Percentiles rank a stretch among this genome's conserved stretches.
Evolutionary conservation across 345 rosid species (phyloP).

Genomic region (Tarenaya hassleriana): DNA sequence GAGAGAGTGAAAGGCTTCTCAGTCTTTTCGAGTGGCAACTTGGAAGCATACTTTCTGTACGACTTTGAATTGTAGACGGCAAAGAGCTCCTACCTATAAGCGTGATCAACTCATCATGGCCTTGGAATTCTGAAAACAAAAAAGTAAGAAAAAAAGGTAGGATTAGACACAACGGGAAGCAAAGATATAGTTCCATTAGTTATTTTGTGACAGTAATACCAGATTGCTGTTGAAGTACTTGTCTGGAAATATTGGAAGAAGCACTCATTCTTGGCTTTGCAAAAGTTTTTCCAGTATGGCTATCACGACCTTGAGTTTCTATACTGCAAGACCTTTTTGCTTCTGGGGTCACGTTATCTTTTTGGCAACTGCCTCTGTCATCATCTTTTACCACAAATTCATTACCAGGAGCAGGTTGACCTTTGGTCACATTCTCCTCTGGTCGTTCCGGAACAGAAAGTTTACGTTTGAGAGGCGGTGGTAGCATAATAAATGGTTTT

Average conservation of each 20-base stretch:
- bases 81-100: constrained; percentile 32
- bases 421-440: constrained; percentile 12
- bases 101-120: constrained; percentile 32
- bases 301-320: constrained; percentile 12
- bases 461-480: constrained; percentile 29
- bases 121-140: constrained; percentile 22
- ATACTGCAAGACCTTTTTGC: constrained; percentile 20
- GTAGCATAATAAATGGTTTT: constrained; percentile 24
- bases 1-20: constrained; percentile 33
- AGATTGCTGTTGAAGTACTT: constrained; percentile 17
- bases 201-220: constrained; percentile 19
- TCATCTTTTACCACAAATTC: background rate
- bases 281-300: constrained; percentile 2
- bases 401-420: constrained; percentile 13
- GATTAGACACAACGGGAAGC: constrained; percentile 13
- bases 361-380: background rate
- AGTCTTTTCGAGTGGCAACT: constrained; percentile 32
- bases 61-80: constrained; percentile 25
- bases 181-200: constrained; percentile 5
- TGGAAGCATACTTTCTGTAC: constrained; percentile 26
- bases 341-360: background rate
- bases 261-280: constrained; percentile 19
- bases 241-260: constrained; percentile 19
- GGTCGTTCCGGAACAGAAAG: constrained; percentile 15
- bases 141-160: background rate